A percentile compares a stretch with the other conserved stretches of the same genome.
Conservation (phyloP, 1,139 yeast species). For the Saccharomyces hybrid region DNA sequence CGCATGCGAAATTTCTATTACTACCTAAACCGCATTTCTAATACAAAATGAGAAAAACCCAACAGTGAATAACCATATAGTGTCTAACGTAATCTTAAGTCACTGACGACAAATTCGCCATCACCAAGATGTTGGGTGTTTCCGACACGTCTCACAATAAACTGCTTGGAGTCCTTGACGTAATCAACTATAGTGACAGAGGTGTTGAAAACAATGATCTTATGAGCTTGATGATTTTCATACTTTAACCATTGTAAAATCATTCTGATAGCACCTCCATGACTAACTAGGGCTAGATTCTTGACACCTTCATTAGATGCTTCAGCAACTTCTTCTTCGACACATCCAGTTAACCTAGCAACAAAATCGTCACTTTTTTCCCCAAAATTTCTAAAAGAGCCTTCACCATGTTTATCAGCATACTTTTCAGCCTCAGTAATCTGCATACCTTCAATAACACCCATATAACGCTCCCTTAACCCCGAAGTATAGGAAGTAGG, state of each 20-base stretch:
- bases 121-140: slow-evolving; percentile 58
- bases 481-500: slow-evolving; percentile 28
- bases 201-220: slow-evolving; percentile 60
- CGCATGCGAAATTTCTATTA: background rate
- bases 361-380: slow-evolving; percentile 45
- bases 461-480: slow-evolving; percentile 76
- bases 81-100: slow-evolving; percentile 37
- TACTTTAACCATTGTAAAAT: slow-evolving; percentile 38
- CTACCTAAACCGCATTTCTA: background rate
- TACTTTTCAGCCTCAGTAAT: slow-evolving; percentile 54
- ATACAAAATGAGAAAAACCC: background rate
- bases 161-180: slow-evolving; percentile 33
- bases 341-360: slow-evolving; percentile 43
- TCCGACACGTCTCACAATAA: slow-evolving; percentile 46
- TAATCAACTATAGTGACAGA: slow-evolving; percentile 60
- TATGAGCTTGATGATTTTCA: slow-evolving; percentile 32
- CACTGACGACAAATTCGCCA: slow-evolving; percentile 44
- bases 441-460: slow-evolving; percentile 67
- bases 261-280: slow-evolving; percentile 78
- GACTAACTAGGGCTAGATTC: slow-evolving; percentile 63
- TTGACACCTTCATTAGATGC: slow-evolving; percentile 32
- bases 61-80: background rate
- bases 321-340: slow-evolving; percentile 39
- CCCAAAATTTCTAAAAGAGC: slow-evolving; percentile 43
- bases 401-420: slow-evolving; percentile 43